Evolutionary conservation across 2,329 filamentous ascomycete genomes (phyloP).

Genomic region (Tolypocladium pustulatum): DNA sequence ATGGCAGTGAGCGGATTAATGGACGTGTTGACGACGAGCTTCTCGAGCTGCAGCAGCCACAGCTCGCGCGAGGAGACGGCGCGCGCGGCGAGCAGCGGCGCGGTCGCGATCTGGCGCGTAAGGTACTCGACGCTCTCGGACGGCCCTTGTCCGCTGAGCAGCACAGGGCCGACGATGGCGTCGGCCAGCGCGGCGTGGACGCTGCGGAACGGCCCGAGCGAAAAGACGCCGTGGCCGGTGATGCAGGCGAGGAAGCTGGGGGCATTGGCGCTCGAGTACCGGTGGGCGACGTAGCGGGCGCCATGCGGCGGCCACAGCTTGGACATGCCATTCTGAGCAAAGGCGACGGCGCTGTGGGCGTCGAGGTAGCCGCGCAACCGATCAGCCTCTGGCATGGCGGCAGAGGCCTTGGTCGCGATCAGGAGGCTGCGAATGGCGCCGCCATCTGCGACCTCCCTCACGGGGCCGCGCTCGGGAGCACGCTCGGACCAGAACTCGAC

Average conservation of each 20-base stretch:
- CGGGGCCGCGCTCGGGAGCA: constrained; percentile 23
- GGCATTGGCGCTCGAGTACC: constrained; percentile 23
- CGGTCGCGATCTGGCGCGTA: constrained; percentile 27
- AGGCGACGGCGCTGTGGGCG: constrained; percentile 59
- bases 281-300: constrained; percentile 26
- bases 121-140: constrained; percentile 23
- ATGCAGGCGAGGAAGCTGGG: constrained; percentile 67
- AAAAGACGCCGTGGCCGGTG: constrained; percentile 45
- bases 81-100: constrained; percentile 31
- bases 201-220: constrained; percentile 38
- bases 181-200: constrained; percentile 40
- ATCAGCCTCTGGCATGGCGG: constrained; percentile 52
- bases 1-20: constrained; percentile 82
- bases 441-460: constrained; percentile 28
- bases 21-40: constrained; percentile 68
- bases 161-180: constrained; percentile 36
- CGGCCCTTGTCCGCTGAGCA: constrained; percentile 6
- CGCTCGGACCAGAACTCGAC: constrained; percentile 45
- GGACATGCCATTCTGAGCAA: constrained; percentile 85
- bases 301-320: constrained; percentile 46
- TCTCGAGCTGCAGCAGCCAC: constrained; percentile 66
- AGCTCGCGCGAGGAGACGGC: constrained; percentile 31
- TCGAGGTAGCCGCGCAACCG: constrained; percentile 52
- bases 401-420: constrained; percentile 63
- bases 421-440: constrained; percentile 59